A percentile compares a stretch with the other conserved stretches of the same genome.
Evolutionary conservation across 2,329 filamentous ascomycete species (phyloP).

Genomic region (Sporothrix protearum): DNA sequence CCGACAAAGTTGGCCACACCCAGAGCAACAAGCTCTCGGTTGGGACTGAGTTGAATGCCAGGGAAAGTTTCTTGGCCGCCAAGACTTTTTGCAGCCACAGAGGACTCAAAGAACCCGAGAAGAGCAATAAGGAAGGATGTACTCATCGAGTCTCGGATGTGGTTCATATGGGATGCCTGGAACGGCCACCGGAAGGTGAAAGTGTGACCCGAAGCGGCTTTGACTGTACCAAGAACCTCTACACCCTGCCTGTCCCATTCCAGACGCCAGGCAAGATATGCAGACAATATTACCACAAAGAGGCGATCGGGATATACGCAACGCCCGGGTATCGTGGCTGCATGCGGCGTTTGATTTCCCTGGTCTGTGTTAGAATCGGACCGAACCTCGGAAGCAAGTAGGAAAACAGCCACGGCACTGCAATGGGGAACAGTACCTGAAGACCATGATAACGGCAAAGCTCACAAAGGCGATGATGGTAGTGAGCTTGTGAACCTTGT

Average conservation of each 20-base stretch:
- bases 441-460: constrained; percentile 87
- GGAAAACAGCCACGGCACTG: background rate
- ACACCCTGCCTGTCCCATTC: constrained; percentile 78
- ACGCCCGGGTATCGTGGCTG: constrained; percentile 75
- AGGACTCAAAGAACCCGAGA: constrained; percentile 97
- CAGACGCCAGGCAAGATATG: constrained; percentile 71
- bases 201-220: constrained; percentile 64
- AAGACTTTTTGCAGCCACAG: constrained; percentile 89
- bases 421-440: constrained; percentile 54
- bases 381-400: background rate
- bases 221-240: constrained; percentile 76
- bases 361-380: constrained; percentile 35
- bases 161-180: constrained; percentile 67
- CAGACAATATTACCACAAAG: constrained; percentile 79
- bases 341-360: constrained; percentile 75
- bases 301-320: constrained; percentile 89
- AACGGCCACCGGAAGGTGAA: constrained; percentile 89
- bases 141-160: constrained; percentile 81
- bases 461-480: constrained; percentile 71
- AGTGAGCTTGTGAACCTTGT: constrained; percentile 69
- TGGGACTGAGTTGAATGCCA: constrained; percentile 79
- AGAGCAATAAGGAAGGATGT: constrained; percentile 91
- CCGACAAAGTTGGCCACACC: constrained; percentile 89
- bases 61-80: constrained; percentile 67
- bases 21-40: constrained; percentile 87